A percentile compares a stretch with the other conserved stretches of the same genome.
These are phyloP conservation scores for Eucalyptus virginea DNA, from an alignment of 345 rosid species.

Conservation along the genomic window DNA sequence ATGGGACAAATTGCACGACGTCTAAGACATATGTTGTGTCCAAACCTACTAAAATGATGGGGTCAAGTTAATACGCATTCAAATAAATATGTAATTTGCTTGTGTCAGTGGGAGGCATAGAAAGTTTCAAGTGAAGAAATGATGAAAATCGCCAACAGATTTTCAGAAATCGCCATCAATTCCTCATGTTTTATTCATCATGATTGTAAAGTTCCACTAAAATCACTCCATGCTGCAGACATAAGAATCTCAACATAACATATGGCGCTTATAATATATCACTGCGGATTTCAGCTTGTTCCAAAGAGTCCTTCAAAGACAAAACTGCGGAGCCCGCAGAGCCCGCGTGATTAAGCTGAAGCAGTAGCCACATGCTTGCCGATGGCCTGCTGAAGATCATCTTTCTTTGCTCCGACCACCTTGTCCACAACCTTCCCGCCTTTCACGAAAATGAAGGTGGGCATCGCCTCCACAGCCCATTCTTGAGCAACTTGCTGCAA, in stretches of 20 bases:
- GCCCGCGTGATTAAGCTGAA: neutral
- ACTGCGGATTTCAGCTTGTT: neutral
- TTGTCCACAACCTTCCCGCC: neutral
- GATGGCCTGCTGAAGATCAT: neutral
- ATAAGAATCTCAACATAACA: neutral
- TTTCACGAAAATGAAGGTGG: neutral
- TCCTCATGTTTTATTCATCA: neutral
- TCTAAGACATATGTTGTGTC: neutral
- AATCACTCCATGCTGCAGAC: neutral
- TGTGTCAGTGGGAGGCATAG: neutral
- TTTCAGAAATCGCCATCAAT: neutral
- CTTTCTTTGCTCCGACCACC: neutral
- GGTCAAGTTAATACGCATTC: neutral
- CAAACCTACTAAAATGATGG: neutral
- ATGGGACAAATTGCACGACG: neutral
- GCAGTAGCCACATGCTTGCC: neutral
- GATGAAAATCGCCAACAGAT: neutral
- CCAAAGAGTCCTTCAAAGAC: neutral
- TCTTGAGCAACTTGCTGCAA: neutral
- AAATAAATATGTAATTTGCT: neutral
- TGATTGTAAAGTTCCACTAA: neutral
- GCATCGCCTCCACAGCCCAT: conserved; percentile 1
- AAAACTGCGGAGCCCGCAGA: neutral
- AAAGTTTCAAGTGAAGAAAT: neutral
- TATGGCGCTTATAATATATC: neutral